Evolutionary conservation across 805 yeast species (phyloP), one percentile per base, ranked within the genome.

Genomic region (Tetrapisispora phaffii): DNA sequence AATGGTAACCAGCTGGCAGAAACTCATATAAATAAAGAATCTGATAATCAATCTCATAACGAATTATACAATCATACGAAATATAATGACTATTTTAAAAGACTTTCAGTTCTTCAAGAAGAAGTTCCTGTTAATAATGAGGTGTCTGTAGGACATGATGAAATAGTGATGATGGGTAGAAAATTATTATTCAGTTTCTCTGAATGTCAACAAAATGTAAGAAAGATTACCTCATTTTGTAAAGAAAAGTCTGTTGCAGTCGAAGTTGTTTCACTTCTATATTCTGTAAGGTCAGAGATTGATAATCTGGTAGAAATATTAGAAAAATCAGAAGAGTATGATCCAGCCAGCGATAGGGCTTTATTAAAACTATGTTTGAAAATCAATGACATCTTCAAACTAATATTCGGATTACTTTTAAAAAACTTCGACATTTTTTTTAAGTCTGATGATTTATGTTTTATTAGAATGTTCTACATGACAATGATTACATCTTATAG

Each of bases 71-170:
- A 57, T 34, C 62, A 63, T 42, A 54, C 63, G 35, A 76, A 72
- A 52, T 75, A 77, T 33, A 76, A 76, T 20, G 85, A 84, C 21
- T 80, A 79, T 56, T 79, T 80, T 62, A 70, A 80, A 53, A 69
- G 87, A 48, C 60, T 82, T 34, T 79, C 86, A 0, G 77, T 82
- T 0, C 59, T 82, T 15, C 81, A 79, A 10, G 88, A 82, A 46
- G 69, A 62, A 37, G 49, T 62, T 0, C 35, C 52, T 19, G 44
- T 44, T 4, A 52, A 50, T 40, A 57, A 49, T 31, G 55, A 56
- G 20, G 50, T 63, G 26, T 53, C 46, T 35, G 56, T 55, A 7
- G 56, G 60, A 3, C 65, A 61, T 43, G 62, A 64, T 29, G 65
- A 63, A 42, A 36, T 65, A 7, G 55, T 63, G 4, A 50, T 62